Evolutionary conservation across 768 basidiomycete genomes (phyloP), one percentile per base, ranked within the genome.

Genomic region (Tephrocybe sp.): DNA sequence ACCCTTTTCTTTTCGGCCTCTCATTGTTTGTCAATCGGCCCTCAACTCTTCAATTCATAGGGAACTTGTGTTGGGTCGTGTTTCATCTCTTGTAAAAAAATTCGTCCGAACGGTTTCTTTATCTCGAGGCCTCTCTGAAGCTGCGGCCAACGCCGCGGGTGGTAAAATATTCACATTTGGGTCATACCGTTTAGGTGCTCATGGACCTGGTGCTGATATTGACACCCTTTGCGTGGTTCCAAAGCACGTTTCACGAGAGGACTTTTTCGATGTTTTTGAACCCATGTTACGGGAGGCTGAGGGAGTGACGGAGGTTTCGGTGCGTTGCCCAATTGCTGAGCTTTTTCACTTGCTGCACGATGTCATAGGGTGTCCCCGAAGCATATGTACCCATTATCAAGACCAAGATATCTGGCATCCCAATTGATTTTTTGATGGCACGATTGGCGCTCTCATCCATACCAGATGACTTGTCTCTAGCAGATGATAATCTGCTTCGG

Each of bases 151-250:
- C 44, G 85, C 90, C 41, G 92, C 97, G 8, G 97, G 97, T 44
- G 97, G 94, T 56, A 95, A 98, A 76, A 98, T 99, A 65, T 99
- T 93, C 68, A 98, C 97, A 6, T 99, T 95, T 67, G 97, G 97
- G 34, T 97, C 94, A 44, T 98, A 97, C 76, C 88, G 97, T 60
- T 74, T 99, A 42, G 97, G 97, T 51, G 97, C 98, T 18, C 97
- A 98, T 68, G 92, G 91, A 11, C 97, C 95, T 29, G 89, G 91
- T 3, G 78, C 87, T 42, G 95, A 99, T 80, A 97, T 99, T 65
- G 97, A 99, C 74, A 97, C 94, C n/a, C 72, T 99, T 18, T 90
- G 92, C 63, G 95, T 98, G 29, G 97, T 95, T 30, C 97, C 97
- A 6, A 92, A 94, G 67, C 94, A 97, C 68, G 88, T 98, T 48